These are phyloP conservation scores for Diplodia mutila DNA, from an alignment of 2,329 filamentous ascomycete species.

Conservation along the genomic window DNA sequence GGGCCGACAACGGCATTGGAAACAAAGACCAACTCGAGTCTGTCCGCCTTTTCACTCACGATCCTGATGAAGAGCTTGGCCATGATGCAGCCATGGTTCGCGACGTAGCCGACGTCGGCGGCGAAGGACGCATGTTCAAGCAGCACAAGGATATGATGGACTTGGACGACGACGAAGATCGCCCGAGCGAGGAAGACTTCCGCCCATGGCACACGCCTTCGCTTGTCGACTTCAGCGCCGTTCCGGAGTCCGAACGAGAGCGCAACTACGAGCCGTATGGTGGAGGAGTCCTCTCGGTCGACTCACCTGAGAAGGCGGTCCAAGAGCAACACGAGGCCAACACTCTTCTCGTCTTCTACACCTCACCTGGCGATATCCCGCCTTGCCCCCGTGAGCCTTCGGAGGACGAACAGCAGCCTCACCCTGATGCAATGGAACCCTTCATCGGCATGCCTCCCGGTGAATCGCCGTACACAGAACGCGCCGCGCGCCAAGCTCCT, in stretches of 20 bases:
- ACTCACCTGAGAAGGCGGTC: slow-evolving; percentile 47
- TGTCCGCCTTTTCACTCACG: slow-evolving; percentile 71
- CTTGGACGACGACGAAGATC: slow-evolving; percentile 65
- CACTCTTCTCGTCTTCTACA: slow-evolving; percentile 54
- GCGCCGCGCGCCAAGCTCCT: slow-evolving; percentile 30
- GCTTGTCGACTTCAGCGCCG: slow-evolving; percentile 49
- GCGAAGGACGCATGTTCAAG: slow-evolving; percentile 61
- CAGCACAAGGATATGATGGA: slow-evolving; percentile 67
- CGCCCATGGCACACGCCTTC: slow-evolving; percentile 40
- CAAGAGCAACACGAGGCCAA: slow-evolving; percentile 51
- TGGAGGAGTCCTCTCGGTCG: slow-evolving; percentile 46
- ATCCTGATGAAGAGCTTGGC: slow-evolving; percentile 71
- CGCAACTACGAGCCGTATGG: slow-evolving; percentile 52
- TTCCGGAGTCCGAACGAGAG: slow-evolving; percentile 46
- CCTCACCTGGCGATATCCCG: slow-evolving; percentile 50
- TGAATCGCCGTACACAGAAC: slow-evolving; percentile 29
- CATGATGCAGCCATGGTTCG: slow-evolving; percentile 69
- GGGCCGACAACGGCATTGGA: slow-evolving; percentile 62
- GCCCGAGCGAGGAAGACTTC: slow-evolving; percentile 50
- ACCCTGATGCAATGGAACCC: slow-evolving; percentile 27
- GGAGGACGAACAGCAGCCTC: slow-evolving; percentile 37
- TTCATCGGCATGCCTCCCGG: slow-evolving; percentile 46
- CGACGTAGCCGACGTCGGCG: slow-evolving; percentile 73
- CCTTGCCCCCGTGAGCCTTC: slow-evolving; percentile 50
- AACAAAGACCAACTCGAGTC: slow-evolving; percentile 70